Percentiles rank a stretch among this genome's conserved stretches.
phyloP scores from a whole-genome alignment of 129 eudicot genomes.

The Kitagawia praeruptora region DNA sequence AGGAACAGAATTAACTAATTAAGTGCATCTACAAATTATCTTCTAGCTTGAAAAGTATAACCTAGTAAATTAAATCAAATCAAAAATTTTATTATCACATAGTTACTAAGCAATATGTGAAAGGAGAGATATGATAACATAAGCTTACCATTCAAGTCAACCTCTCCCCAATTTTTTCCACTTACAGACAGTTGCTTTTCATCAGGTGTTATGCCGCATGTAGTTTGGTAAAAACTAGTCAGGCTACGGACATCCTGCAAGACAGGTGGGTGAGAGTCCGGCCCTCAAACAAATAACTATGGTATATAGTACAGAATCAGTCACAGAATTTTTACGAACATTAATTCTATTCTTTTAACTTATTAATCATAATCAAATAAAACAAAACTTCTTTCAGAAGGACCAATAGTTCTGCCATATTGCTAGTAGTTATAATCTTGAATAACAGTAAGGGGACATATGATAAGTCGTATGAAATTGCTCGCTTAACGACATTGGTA shows the following conservation, averaged over 20 bases:
- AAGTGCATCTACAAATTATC: too few species aligned
- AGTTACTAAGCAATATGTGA: background rate
- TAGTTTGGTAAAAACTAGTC: constrained; percentile 65
- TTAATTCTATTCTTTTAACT: too few species aligned
- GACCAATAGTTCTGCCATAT: too few species aligned
- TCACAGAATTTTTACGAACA: too few species aligned
- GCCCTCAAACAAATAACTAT: background rate
- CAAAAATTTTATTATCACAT: background rate
- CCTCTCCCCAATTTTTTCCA: constrained; percentile 95
- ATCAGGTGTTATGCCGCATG: constrained; percentile 57
- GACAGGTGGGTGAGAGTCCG: constrained; percentile 6
- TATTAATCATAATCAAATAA: too few species aligned
- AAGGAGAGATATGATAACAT: background rate
- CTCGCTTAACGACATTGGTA: too few species aligned
- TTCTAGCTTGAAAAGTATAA: background rate
- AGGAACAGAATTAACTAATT: too few species aligned
- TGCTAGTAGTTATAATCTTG: too few species aligned
- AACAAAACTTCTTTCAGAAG: too few species aligned
- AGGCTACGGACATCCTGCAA: constrained; percentile 79
- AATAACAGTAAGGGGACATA: too few species aligned
- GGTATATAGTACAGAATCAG: too few species aligned
- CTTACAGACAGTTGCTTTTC: constrained; percentile 90
- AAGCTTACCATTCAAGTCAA: constrained; percentile 73
- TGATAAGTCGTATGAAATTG: too few species aligned
- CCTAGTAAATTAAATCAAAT: background rate